phyloP scores from a whole-genome alignment of 2,329 filamentous ascomycete species.

The Plenodomus biglobosus region DNA sequence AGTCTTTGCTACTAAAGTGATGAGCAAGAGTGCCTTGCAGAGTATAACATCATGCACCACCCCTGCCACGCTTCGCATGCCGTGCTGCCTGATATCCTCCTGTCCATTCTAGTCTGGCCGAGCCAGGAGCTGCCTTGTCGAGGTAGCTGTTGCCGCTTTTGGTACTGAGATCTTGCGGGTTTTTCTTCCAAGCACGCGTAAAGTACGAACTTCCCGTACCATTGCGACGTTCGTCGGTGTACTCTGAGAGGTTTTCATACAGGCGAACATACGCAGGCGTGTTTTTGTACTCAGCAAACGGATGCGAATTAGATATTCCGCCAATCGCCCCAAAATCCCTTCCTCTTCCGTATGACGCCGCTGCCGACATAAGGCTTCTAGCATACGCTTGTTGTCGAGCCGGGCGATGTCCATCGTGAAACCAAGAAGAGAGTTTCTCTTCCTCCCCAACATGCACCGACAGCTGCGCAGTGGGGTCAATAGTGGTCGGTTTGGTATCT shows the following conservation, averaged over 20 bases:
- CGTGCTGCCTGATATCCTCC: not conserved
- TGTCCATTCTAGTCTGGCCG: not conserved
- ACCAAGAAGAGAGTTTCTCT: slow-evolving; percentile 48
- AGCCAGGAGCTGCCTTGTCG: not conserved
- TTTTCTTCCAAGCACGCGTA: slow-evolving; percentile 40
- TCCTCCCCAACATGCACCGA: slow-evolving; percentile 30
- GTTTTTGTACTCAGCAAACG: slow-evolving; percentile 18
- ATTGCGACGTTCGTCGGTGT: slow-evolving; percentile 36
- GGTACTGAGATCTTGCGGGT: slow-evolving; percentile 43
- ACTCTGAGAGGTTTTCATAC: slow-evolving; percentile 48
- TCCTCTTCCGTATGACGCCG: slow-evolving; percentile 10
- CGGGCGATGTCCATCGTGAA: slow-evolving; percentile 33
- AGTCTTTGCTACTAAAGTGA: too few relatives aligned
- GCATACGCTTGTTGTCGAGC: slow-evolving; percentile 31
- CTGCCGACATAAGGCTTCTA: slow-evolving; percentile 25
- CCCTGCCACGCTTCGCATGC: not conserved
- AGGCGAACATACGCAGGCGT: slow-evolving; percentile 46
- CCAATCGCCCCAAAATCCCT: slow-evolving; percentile 18
- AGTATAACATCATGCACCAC: not conserved
- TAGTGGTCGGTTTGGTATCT: slow-evolving; percentile 30
- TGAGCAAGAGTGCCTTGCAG: too few relatives aligned
- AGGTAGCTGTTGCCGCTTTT: slow-evolving; percentile 48
- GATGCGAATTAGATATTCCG: slow-evolving; percentile 1
- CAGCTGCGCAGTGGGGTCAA: slow-evolving; percentile 29
- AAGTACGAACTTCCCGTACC: slow-evolving; percentile 43